Evolutionary conservation across 2,329 filamentous ascomycete genomes (phyloP), one percentile per base, ranked within the genome.

Genomic region (Rugonectria rugulosa): DNA sequence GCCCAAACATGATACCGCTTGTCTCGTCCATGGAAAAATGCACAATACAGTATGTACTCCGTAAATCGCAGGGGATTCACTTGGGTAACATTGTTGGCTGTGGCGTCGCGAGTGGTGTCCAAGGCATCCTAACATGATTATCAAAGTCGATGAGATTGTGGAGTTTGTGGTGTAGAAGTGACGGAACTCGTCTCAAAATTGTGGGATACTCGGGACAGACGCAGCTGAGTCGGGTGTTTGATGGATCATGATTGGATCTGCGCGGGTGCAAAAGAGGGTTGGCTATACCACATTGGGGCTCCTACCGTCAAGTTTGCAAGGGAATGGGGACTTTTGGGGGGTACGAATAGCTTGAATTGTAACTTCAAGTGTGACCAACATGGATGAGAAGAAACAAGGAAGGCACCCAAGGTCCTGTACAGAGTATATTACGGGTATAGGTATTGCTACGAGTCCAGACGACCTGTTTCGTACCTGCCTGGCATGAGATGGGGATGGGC

Each of bases 211-310:
- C 56, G 36, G 55, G 55, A 57, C 60, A 53, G 48, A 27, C 57
- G 49, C 64, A 66, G 64, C 64, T 66, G 64, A 66, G 62, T 48
- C 53, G 46, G 36, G 19, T 37, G 36, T 9, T 53, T 12, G 6
- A 19, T 17, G 53, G 24, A 42, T 57, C 51, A 40, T 63, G 64
- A 65, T 66, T 66, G 64, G 63, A 9, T n/a, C 3, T 7, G 8
- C 6, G 12, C 6, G 9, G 34, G 42, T 31, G 23, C 53, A 42
- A 53, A 43, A 51, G 31, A 61, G 60, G 53, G 26, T 12, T 6
- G 43, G 26, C 64, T 45, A 62, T 67, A 27, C 64, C 53, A 17
- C 24, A 38, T 65, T 49, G 11, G 26, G 49, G 57, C 10, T 15
- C n/a, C 21, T 45, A 53, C 53, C 50, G 62, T 61, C n/a, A n/a